Base-by-base conservation (phyloP, 768 basidiomycete species). In the Coprinopsis cinerea region DNA sequence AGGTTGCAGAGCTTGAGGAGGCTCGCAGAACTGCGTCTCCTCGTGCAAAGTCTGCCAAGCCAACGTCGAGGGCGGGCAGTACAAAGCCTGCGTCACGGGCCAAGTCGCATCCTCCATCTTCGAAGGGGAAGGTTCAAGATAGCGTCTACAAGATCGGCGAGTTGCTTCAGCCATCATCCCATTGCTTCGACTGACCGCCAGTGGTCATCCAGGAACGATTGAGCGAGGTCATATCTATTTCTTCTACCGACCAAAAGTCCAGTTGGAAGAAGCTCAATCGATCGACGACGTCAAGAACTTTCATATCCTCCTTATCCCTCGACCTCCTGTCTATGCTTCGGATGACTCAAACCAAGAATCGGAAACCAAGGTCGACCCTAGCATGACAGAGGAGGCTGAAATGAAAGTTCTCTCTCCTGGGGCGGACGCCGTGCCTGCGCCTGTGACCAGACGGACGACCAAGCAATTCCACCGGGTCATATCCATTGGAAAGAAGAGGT, bases 171-270 rank as follows among this genome's bases (percentile, higher is more conserved):
- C 23, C 14, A 24, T 30, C 42, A 25, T 39, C 25, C 18, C 22
- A 9, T 13, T 15, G 11, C 30, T 14, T 18, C 18, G 17, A 28
- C 22, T 44, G 3, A 26, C 23, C 25, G 24, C 10, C 11, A 5
- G 26, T 2, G 17, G 11, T 27, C 27, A n/a, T 44, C 6, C 43
- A 81, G 78, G 78, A 7, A 75, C 74, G 9, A 78, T 78, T 44
- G 78, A 82, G 55, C 65, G 79, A 14, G 80, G 79, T 7, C 76
- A 81, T 53, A 71, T 84, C 39, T 83, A 83, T 63, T 82, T 83
- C 61, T 77, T 82, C 64, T 84, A 80, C 57, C 75, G 78, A 10
- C 81, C 81, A 2, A 73, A 76, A 24, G 79, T 82, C 17, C 63
- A 81, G 55, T 59, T 66, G 13, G 73, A 79, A 51, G 72, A 79